Conservation (phyloP, 148 eudicot genomes). For the Heliamphora exappendiculata region DNA sequence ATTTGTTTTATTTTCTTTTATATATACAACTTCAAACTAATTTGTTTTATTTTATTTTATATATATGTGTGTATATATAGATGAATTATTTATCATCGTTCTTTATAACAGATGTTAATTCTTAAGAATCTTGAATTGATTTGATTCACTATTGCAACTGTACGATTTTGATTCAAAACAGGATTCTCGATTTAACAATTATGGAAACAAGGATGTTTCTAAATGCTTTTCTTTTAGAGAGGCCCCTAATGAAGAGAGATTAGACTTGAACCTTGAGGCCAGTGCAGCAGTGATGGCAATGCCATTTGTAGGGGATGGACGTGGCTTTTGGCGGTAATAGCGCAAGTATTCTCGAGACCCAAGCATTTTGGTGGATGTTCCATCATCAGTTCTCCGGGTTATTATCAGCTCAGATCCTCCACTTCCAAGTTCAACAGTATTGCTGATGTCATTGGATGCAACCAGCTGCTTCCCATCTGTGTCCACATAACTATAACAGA, state of each 20-base stretch:
- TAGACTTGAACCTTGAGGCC: slow-evolving; percentile 61
- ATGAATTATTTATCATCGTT: too few species aligned
- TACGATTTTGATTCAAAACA: too few species aligned
- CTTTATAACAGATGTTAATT: too few species aligned
- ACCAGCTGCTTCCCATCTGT: slow-evolving; percentile 74
- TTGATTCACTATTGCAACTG: too few species aligned
- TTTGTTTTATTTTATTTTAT: too few species aligned
- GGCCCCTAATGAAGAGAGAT: neutral
- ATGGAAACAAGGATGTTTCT: slow-evolving; percentile 1
- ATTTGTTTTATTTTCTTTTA: too few species aligned
- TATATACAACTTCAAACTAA: too few species aligned
- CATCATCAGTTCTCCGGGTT: slow-evolving; percentile 37
- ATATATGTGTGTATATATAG: too few species aligned
- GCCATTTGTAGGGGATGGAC: slow-evolving; percentile 58
- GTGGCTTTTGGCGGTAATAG: slow-evolving; percentile 88
- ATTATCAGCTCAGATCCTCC: slow-evolving; percentile 88
- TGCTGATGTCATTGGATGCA: slow-evolving; percentile 33
- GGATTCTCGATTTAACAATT: too few species aligned
- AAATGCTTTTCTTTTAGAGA: neutral
- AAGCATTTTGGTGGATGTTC: slow-evolving; percentile 50
- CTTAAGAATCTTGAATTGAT: too few species aligned
- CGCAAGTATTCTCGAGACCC: slow-evolving; percentile 92
- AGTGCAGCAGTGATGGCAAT: slow-evolving; percentile 50
- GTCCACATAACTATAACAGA: slow-evolving; percentile 52
- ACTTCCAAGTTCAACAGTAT: slow-evolving; percentile 60